Percentiles rank a stretch among this genome's conserved stretches.
Evolutionary conservation across 1,284 basidiomycete species (phyloP).

Genomic region (Ceratorhiza oryzae-sativae): DNA sequence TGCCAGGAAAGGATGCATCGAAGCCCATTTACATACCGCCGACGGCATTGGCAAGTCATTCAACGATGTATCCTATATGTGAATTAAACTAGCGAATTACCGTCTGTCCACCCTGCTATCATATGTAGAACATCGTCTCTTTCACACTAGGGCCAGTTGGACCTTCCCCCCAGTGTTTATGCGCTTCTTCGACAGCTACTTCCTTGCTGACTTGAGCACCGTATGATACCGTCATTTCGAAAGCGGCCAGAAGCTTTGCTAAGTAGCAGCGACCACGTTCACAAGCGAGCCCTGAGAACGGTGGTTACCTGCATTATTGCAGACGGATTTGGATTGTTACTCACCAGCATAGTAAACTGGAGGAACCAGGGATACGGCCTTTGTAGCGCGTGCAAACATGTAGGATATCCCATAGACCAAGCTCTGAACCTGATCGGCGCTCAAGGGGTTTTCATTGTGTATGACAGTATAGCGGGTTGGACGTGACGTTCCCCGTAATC

Average conservation of each 20-base stretch:
- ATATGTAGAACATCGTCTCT: constrained; percentile 78
- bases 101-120: too few relatives aligned
- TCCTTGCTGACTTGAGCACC: constrained; percentile 53
- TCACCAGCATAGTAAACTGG: constrained; percentile 50
- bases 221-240: constrained; percentile 53
- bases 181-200: constrained; percentile 61
- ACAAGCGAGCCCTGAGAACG: constrained; percentile 81
- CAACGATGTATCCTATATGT: too few relatives aligned
- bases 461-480: constrained; percentile 82
- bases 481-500: constrained; percentile 66
- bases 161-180: constrained; percentile 63
- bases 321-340: neutral
- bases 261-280: constrained; percentile 79
- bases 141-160: constrained; percentile 57
- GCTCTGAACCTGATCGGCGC: constrained; percentile 68
- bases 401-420: constrained; percentile 69
- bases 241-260: constrained; percentile 66
- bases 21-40: too few relatives aligned
- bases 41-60: too few relatives aligned
- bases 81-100: too few relatives aligned
- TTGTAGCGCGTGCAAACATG: constrained; percentile 79
- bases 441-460: constrained; percentile 73
- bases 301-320: neutral
- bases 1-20: too few relatives aligned
- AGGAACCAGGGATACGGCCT: constrained; percentile 78